Conservation (phyloP, 306 rosid species). For the Corylus americana region DNA sequence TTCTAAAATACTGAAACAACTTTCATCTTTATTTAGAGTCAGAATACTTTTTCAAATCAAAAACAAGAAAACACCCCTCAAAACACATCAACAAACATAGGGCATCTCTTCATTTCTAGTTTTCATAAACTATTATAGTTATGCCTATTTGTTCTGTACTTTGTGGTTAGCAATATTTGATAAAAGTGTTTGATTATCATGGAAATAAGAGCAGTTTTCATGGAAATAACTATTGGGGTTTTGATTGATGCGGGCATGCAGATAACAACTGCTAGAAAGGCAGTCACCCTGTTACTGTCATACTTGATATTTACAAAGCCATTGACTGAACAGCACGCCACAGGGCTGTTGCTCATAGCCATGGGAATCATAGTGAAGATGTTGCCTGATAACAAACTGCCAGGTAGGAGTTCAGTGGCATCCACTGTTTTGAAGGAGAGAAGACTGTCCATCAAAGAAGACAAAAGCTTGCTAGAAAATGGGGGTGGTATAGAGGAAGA, state of each 20-base stretch:
- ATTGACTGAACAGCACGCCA: conserved; percentile 61
- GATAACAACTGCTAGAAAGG: conserved; percentile 69
- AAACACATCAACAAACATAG: background rate
- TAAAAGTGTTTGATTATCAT: background rate
- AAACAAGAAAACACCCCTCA: too few species aligned
- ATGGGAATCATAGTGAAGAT: conserved; percentile 58
- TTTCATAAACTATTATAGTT: background rate
- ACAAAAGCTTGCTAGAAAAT: background rate
- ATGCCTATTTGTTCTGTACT: background rate
- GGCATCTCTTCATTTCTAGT: background rate
- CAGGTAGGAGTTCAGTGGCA: background rate
- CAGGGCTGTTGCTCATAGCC: conserved; percentile 55
- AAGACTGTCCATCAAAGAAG: conserved; percentile 16
- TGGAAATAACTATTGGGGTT: background rate
- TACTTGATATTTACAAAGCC: conserved; percentile 71
- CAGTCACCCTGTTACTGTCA: conserved; percentile 61
- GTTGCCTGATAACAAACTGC: conserved; percentile 43
- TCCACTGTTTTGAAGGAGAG: conserved; percentile 11
- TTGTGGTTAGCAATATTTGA: background rate
- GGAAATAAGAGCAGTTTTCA: background rate
- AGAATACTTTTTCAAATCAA: too few species aligned
- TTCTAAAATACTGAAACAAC: too few species aligned
- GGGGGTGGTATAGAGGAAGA: conserved; percentile 31
- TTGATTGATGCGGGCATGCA: conserved; percentile 25
- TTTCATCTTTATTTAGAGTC: too few species aligned